Evolutionary conservation across 2,329 filamentous ascomycete genomes (phyloP), one percentile per base, ranked within the genome.

Genomic region (Arachnomyces sp.): DNA sequence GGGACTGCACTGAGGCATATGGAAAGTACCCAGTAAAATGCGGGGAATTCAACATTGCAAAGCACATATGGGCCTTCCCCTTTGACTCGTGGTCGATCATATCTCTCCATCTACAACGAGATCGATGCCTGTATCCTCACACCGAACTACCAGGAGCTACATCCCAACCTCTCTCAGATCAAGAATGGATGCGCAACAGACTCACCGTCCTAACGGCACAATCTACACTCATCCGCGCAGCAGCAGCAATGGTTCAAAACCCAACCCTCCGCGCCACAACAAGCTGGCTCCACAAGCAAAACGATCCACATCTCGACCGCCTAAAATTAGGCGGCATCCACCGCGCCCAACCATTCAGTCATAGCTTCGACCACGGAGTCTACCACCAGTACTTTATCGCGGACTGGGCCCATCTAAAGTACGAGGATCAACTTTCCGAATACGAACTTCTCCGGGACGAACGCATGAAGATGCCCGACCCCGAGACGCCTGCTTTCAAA

Each of bases 1-100:
- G 66, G 66, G 67, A 71, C 42, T 71, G 67, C 47, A 70, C 66
- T 3, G 65, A 69, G 43, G 67, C 66, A 1, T 68, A 62, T 38
- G 52, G 51, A 4, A 45, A 57, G 16, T 63, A 64, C 34, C 61
- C 61, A 1, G 53, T 53, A 3, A 53, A 45, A 8, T 70, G 67
- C 42, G 60, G 61, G 7, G 36, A 51, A 11, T 71, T 67, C 47
- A 68, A 64, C 42, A 48, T 71, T 3, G 44, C 67, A 3, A 70
- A 69, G 44, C 67, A 71, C 47, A 53, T 67, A 0, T 66, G 62
- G 56, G 65, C 65, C 2, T 68, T 67, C 31, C 66, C 65, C 7
- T 68, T 67, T 39, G 66, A 69, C 43, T 58, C 65, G 2, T 68
- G 61, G 64, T 68, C 65, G 16, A 56, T 70, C 16, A 45, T 60